Conservation (phyloP, 2,329 filamentous ascomycete species). For the Aspergillus sp. region DNA sequence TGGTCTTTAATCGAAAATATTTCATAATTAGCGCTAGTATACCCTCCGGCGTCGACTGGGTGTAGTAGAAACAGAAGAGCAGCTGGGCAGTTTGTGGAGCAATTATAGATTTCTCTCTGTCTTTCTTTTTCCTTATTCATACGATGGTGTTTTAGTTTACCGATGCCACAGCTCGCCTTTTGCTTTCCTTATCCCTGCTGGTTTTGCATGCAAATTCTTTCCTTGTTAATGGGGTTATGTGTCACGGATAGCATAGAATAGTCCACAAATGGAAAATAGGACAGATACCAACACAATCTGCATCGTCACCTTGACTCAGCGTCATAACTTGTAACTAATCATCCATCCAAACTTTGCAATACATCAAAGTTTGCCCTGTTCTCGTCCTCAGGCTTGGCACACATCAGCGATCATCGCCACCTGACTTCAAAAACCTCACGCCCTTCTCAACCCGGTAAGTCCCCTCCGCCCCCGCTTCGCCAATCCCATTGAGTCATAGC, state of each 20-base stretch:
- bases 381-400: no score
- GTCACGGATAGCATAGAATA: constrained; percentile 29
- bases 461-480: no score
- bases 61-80: constrained; percentile 33
- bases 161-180: constrained; percentile 24
- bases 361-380: no score
- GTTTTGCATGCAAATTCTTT: constrained; percentile 26
- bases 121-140: constrained; percentile 17
- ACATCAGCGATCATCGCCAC: no score
- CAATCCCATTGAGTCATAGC: no score
- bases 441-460: no score
- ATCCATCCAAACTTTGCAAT: no score
- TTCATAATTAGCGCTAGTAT: constrained; percentile 40
- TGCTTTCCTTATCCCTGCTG: constrained; percentile 25
- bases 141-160: constrained; percentile 16
- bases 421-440: no score
- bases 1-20: constrained; percentile 36
- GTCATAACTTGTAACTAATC: background rate
- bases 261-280: constrained; percentile 20
- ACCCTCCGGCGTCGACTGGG: constrained; percentile 41
- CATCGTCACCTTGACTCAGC: background rate
- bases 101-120: constrained; percentile 26
- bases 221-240: constrained; percentile 26
- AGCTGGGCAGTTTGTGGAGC: constrained; percentile 34
- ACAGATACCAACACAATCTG: background rate